Base-by-base conservation (phyloP, 345 rosid genomes). In the Kandelia obovata region DNA sequence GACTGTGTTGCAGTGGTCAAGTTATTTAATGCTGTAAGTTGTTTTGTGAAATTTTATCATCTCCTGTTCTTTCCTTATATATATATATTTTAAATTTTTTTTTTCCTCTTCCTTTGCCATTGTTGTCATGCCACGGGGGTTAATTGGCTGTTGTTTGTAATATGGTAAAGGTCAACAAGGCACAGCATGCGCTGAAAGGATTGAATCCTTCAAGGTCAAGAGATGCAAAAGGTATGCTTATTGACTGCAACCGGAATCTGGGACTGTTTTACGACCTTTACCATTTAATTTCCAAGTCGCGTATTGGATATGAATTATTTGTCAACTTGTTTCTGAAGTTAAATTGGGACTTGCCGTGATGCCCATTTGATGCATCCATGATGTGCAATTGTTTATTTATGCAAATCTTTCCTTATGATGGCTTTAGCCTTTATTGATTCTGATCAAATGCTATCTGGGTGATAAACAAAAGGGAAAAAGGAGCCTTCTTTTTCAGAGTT, bases 1-100 rank as follows among this genome's bases (percentile, higher is more conserved):
- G 25, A 75, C 47, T 62, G 31, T 71, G 56, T 70, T 74, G 71
- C 88, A 88, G 97, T 88, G 86, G 99, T 95, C 79, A 92, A 92
- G 82, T 69, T 90, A 66, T 95, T 95, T 64, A 90, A 90, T 75
- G 98, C 97, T 67, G 96, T 88, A 87, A 87, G 99, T 85, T 65
- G 43, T 55, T 77, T 76, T 71, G 37, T 20, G 39, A 62, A 37
- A 39, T 17, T 26, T 43, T n/a, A 10, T n/a, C 15, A 21, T 62
- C 19, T 62, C 69, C 28, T 30, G 19, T 75, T 43, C 43, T 43
- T n/a, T 59, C 63, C 2, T 9, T 43, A 53, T 47, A 19, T 20
- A 25, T 61, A 3, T 28, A 3, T 28, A n/a, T n/a, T n/a, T n/a
- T n/a, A n/a, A n/a, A n/a, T n/a, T n/a, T n/a, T n/a, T n/a, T n/a